Evolutionary conservation across 2,329 filamentous ascomycete species (phyloP).

Genomic region (Arthrobotrys iridis): DNA sequence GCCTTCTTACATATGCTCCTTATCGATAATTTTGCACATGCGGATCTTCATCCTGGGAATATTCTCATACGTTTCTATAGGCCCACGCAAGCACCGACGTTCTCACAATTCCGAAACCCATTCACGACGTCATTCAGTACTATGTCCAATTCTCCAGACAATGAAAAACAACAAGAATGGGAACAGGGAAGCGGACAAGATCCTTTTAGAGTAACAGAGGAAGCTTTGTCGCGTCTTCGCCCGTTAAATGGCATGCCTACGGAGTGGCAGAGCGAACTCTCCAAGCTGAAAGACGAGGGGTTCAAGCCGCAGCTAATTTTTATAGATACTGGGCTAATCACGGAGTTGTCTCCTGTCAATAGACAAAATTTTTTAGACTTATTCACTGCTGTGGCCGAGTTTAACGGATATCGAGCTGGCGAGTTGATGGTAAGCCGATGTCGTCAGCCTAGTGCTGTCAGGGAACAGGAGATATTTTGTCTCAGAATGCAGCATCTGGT

Average conservation of each 20-base stretch:
- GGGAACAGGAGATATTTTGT: slow-evolving; percentile 89
- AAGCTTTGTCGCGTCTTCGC: slow-evolving; percentile 80
- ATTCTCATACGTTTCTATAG: slow-evolving; percentile 99
- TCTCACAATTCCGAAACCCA: slow-evolving; percentile 66
- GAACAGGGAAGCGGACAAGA: slow-evolving; percentile 60
- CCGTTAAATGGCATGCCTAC: slow-evolving; percentile 74
- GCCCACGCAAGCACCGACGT: slow-evolving; percentile 72
- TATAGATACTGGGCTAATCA: slow-evolving; percentile 95
- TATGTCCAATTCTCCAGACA: slow-evolving; percentile 43
- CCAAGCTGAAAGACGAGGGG: slow-evolving; percentile 82
- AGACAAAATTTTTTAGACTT: slow-evolving; percentile 91
- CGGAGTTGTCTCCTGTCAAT: slow-evolving; percentile 87
- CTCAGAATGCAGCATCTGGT: slow-evolving; percentile 97
- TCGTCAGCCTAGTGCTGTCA: slow-evolving; percentile 87
- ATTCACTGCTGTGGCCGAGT: slow-evolving; percentile 94
- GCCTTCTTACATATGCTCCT: slow-evolving; percentile 96
- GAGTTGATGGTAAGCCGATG: slow-evolving; percentile 96
- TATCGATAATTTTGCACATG: slow-evolving; percentile 97
- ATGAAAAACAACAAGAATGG: slow-evolving; percentile 60
- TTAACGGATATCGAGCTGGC: slow-evolving; percentile 94
- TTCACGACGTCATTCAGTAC: neutral
- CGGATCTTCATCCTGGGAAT: slow-evolving; percentile 94
- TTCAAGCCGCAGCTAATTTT: slow-evolving; percentile 95
- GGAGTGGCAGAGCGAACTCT: slow-evolving; percentile 79
- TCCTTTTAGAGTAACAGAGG: slow-evolving; percentile 79